Conservation (phyloP, 2,329 filamentous ascomycete species). For the Aureobasidium pullulans region DNA sequence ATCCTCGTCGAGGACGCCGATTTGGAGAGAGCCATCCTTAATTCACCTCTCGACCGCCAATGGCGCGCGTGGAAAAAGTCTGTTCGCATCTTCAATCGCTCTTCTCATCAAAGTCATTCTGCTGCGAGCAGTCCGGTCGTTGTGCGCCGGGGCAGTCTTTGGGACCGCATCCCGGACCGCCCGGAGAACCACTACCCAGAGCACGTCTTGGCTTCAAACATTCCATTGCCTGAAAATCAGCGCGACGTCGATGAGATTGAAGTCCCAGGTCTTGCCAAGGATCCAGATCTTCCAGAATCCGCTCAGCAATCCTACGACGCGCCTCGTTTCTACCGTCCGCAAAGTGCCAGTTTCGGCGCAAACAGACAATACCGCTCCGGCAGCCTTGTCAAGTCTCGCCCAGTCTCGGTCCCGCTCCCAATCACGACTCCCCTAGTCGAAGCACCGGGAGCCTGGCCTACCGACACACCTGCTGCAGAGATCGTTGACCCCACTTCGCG, state of each 20-base stretch:
- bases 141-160: constrained; percentile 3
- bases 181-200: constrained; percentile 34
- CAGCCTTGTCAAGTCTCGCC: neutral
- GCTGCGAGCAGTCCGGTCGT: constrained; percentile 1
- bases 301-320: constrained; percentile 30
- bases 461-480: neutral
- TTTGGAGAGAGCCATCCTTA: constrained; percentile 86
- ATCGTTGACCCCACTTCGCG: neutral
- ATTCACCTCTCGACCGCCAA: constrained; percentile 76
- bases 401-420: neutral
- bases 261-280: constrained; percentile 61
- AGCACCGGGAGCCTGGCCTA: constrained; percentile 12
- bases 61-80: constrained; percentile 96
- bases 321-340: neutral
- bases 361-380: neutral
- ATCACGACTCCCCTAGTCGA: constrained; percentile 6
- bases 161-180: constrained; percentile 18
- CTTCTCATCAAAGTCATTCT: neutral
- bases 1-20: constrained; percentile 84
- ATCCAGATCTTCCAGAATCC: constrained; percentile 45
- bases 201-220: constrained; percentile 44
- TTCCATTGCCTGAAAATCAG: constrained; percentile 61
- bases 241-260: constrained; percentile 75
- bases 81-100: constrained; percentile 40
- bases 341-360: neutral